Evolutionary conservation across 1,139 yeast genomes (phyloP).

Genomic region (Blastobotrys buckinghamii): DNA sequence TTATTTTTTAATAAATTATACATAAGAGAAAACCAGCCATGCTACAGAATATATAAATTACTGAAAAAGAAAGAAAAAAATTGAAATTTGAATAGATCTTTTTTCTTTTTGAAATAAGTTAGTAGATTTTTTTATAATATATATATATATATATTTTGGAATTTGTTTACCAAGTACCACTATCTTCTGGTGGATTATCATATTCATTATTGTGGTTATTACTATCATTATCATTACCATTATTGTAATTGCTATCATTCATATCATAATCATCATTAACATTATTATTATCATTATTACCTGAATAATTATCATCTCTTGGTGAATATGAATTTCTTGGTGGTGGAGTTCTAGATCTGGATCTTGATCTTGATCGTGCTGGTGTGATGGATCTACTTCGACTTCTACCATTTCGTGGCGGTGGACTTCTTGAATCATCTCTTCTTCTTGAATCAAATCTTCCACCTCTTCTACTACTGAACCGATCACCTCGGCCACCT

Average conservation of each 20-base stretch:
- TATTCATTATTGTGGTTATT: background rate
- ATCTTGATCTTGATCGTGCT: constrained; percentile 3
- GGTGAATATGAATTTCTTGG: constrained; percentile 7
- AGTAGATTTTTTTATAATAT: background rate
- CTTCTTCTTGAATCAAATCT: constrained; percentile 5
- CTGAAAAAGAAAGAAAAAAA: too few relatives aligned
- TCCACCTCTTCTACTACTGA: background rate
- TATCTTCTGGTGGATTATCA: constrained; percentile 6
- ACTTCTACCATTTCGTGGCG: constrained; percentile 2
- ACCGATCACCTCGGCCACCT: constrained; percentile 11
- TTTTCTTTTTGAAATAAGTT: background rate
- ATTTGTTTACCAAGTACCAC: constrained; percentile 6
- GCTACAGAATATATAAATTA: too few relatives aligned
- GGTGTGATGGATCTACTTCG: constrained; percentile 1
- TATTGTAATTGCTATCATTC: background rate
- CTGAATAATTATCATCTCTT: background rate
- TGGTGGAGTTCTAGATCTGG: constrained; percentile 8
- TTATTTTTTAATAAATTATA: too few relatives aligned
- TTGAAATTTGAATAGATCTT: background rate
- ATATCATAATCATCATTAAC: background rate
- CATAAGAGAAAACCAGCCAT: too few relatives aligned
- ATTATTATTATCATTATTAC: background rate
- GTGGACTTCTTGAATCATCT: constrained; percentile 7
- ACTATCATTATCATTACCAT: background rate
- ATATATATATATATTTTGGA: background rate